Evolutionary conservation across 2,329 filamentous ascomycete genomes (phyloP), one percentile per base, ranked within the genome.

Genomic region (Pestalotiopsis sp.): DNA sequence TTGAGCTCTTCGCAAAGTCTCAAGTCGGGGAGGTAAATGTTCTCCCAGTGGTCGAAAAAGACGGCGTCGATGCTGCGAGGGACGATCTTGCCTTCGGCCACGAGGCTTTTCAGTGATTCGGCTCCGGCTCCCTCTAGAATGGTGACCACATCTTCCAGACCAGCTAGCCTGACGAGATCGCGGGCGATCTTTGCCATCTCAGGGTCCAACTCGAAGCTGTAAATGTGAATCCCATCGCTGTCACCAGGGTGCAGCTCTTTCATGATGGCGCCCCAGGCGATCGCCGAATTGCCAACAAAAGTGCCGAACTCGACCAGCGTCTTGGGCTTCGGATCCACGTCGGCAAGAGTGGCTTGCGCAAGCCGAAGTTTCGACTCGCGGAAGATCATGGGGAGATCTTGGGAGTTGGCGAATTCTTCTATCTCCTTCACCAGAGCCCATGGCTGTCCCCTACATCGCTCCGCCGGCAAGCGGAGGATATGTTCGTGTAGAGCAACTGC

Each of bases 21-120:
- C 58, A 81, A 69, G 69, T 82, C 80, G 1, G 75, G 72, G n/a
- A 78, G 60, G 66, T 82, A 82, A n/a, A 76, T 73, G 25, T 78
- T 67, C 73, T 80, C 74, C 72, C 75, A 78, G 72, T 68, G 66
- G 36, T 68, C 66, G 14, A 68, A 25, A 23, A 83, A 82, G 1
- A 80, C 71, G 67, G 79, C 74, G 67, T 82, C 80, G 14, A 81
- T 75, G 20, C 68, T 66, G 0, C 69, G 67, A n/a, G 67, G 61
- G 4, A 62, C 69, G 1, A 82, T 23, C 41, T 70, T 72, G 1
- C 77, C 77, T 23, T 79, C 72, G 1, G 64, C 69, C n/a, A 66
- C 57, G 12, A 82, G 69, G 63, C 72, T 74, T 63, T 70, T 66
- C 17, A 81, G 61, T 2, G 76, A 78, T 6, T 78, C 76, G 0